phyloP scores from a whole-genome alignment of 148 eudicot genomes.

The Pouteria glomerata region DNA sequence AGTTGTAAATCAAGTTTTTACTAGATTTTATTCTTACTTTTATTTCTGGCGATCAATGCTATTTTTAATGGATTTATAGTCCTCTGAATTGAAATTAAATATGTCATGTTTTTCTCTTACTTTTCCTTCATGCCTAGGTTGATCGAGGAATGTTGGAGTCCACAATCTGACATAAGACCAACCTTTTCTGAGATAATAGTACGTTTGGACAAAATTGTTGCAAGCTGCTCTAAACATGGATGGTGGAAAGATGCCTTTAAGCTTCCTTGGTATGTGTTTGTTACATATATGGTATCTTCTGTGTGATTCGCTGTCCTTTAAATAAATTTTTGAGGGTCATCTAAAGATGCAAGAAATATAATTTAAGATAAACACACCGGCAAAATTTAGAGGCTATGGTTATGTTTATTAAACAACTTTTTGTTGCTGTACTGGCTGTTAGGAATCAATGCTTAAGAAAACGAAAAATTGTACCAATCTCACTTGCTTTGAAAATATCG shows the following conservation, averaged over 20 bases:
- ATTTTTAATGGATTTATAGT: neutral
- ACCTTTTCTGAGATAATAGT: conserved; percentile 65
- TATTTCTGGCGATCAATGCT: neutral
- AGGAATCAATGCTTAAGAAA: no score
- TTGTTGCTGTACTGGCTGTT: no score
- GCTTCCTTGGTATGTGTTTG: conserved; percentile 86
- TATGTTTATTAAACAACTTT: no score
- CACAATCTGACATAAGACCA: conserved; percentile 51
- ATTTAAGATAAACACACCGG: neutral
- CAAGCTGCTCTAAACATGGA: conserved; percentile 69
- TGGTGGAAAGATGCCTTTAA: conserved; percentile 97
- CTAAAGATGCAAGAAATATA: neutral
- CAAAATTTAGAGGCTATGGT: neutral
- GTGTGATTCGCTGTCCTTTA: neutral
- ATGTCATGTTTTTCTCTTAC: neutral
- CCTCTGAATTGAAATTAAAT: neutral
- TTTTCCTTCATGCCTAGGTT: conserved; percentile 39
- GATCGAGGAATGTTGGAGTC: conserved; percentile 86
- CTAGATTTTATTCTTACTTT: neutral
- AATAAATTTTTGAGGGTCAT: neutral
- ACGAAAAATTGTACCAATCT: no score
- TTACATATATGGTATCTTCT: neutral
- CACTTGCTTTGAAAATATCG: no score
- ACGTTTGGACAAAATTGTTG: conserved; percentile 72
- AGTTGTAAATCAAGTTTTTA: no score